Evolutionary conservation across 164 flowering plant genomes (phyloP).

Genomic region (Euptelea pleiosperma): DNA sequence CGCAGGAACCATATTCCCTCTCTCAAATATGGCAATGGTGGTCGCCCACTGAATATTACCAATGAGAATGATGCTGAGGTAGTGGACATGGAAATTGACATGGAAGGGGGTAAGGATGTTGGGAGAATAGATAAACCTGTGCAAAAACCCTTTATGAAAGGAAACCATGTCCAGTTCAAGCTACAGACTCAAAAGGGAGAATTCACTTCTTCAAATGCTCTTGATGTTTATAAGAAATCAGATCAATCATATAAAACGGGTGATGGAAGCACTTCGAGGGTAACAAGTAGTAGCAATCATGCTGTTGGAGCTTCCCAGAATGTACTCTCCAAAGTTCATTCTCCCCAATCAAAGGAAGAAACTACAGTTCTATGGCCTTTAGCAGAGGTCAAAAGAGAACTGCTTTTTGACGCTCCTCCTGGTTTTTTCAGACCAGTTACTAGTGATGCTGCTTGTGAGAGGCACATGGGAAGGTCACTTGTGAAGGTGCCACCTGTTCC

Average conservation of each 20-base stretch:
- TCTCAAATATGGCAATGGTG: not conserved
- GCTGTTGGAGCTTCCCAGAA: not conserved
- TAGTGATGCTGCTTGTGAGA: slow-evolving; percentile 7
- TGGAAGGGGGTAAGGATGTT: slow-evolving; percentile 26
- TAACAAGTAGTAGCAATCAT: not conserved
- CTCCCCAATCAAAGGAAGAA: too few species aligned
- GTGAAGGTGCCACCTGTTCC: not conserved
- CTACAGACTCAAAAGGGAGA: not conserved
- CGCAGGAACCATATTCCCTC: not conserved
- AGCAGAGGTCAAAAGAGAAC: slow-evolving; percentile 1
- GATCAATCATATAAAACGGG: not conserved
- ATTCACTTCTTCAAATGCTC: not conserved
- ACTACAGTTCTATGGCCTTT: not conserved
- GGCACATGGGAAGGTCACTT: not conserved
- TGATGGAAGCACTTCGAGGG: not conserved
- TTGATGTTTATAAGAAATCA: not conserved
- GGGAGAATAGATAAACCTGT: slow-evolving; percentile 19
- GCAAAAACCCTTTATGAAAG: not conserved
- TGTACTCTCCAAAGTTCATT: too few species aligned
- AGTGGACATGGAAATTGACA: slow-evolving; percentile 35
- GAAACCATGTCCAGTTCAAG: not conserved
- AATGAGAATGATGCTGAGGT: not conserved
- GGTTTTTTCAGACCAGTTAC: slow-evolving; percentile 2
- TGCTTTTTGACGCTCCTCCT: slow-evolving; percentile 3
- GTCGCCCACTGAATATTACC: not conserved